A percentile compares a stretch with the other conserved stretches of the same genome.
Conservation (phyloP, 148 eudicot genomes). For the Rhododendron griersonianum region DNA sequence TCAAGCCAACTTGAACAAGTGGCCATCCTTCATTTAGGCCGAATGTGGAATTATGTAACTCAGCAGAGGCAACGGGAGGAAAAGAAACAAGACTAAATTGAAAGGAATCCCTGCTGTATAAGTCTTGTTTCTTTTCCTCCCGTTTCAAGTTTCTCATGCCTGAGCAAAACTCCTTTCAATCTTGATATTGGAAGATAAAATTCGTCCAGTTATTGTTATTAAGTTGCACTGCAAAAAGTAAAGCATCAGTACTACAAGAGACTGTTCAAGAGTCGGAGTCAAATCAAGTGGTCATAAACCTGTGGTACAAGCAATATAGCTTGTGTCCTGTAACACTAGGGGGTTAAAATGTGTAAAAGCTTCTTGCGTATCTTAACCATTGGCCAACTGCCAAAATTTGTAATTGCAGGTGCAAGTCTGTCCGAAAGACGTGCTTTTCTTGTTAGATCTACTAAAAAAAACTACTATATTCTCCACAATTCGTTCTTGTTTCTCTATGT, state of each 20-base stretch:
- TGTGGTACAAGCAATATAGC: background rate
- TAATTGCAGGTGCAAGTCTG: background rate
- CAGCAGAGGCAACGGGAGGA: background rate
- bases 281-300: background rate
- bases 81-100: background rate
- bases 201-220: background rate
- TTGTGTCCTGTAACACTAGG: background rate
- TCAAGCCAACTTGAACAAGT: background rate
- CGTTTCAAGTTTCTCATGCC: background rate
- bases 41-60: background rate
- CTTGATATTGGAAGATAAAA: background rate
- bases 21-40: background rate
- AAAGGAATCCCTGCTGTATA: background rate
- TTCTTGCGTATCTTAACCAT: background rate
- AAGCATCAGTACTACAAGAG: background rate
- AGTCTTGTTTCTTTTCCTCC: background rate
- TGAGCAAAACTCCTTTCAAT: background rate
- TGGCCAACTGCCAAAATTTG: background rate
- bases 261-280: background rate
- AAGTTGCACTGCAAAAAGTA: background rate
- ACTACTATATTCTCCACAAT: background rate
- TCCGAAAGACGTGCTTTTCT: background rate
- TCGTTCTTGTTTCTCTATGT: background rate
- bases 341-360: background rate
- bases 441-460: too few relatives aligned